Base-by-base conservation (phyloP, 2,329 filamentous ascomycete species). In the Aspergillus caelatus region DNA sequence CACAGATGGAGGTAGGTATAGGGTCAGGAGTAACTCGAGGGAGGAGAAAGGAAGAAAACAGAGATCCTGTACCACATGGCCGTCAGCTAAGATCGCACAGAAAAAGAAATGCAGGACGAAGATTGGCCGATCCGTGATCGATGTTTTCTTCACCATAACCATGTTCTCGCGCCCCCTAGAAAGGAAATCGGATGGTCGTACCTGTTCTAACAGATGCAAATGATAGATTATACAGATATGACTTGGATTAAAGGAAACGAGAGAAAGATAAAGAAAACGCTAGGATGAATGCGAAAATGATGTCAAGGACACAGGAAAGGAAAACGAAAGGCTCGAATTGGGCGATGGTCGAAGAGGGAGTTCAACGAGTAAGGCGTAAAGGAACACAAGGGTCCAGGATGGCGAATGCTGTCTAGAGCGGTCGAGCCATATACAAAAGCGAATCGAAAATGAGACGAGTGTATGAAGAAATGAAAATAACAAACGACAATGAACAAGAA, bases 401-500 rank as follows among this genome's bases (percentile, higher is more conserved):
- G 68, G 68, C 68, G 66, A 65, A 69, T 62, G 61, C 65, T 67
- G 65, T 71, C 71, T 72, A 73, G 62, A 68, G 64, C 64, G 65
- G 64, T 69, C 68, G 68, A 72, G 70, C 73, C 72, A 78, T 76
- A 67, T 76, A 76, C 71, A 73, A 65, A 67, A 66, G 61, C 65
- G 64, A 67, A 66, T 62, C 39, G 34, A 57, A 61, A 48, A 36
- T 36, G 39, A 52, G 59, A 43, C 26, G 36, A 59, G 54, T 52
- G 53, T 48, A 57, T 57, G 52, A 62, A 36, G 56, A 32, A 61
- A 63, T 58, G 56, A 59, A 32, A 19, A 50, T 53, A 60, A 62
- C 62, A 56, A 62, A 50, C 45, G 45, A 60, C 63, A 58, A 64
- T 52, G 28, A 58, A 66, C 56, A 60, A 62, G 57, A 57, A 58